Base-by-base conservation (phyloP, 2,329 filamentous ascomycete genomes). In the Aplosporella prunicola region DNA sequence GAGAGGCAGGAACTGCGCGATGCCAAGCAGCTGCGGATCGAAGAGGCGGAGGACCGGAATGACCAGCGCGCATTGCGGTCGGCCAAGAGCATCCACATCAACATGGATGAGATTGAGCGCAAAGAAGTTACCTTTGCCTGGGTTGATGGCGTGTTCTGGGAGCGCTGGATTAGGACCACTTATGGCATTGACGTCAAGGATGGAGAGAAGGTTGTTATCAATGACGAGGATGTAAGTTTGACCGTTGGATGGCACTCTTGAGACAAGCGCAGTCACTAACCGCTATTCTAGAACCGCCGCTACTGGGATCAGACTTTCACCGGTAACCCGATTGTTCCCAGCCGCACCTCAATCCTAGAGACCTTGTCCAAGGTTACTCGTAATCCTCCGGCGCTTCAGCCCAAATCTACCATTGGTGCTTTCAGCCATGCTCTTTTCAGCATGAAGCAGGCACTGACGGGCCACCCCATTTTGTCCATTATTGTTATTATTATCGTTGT, bases 101-200 rank as follows among this genome's bases (percentile, higher is more conserved):
- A 87, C 50, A 93, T 95, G 76, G 82, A 89, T 50, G 82, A 82
- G 55, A 76, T 85, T 35, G 79, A 87, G 54, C 80, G 81, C 49
- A 93, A 89, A 59, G 83, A 93, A 56, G 87, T 96, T 27, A 76
- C 78, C 7, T 98, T 98, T 61, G 91, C 91, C 9, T 98, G 91
- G 91, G 86, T 96, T 9, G 91, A 98, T 56, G 87, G 88, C 34
- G 76, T 85, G 6, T 96, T 96, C 61, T 98, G 91, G 91, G 88
- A 96, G 61, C 76, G 89, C 44, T 98, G 91, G 91, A 77, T 98
- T 46, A 75, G 82, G 48, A 88, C 81, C n/a, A 95, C 89, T 0
- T 98, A 93, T 54, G 89, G 89, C 38, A 82, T 96, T 48, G 83
- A 93, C 50, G 79, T 91, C 20, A 70, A 68, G 43, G 79, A 91